phyloP scores from a whole-genome alignment of 1,139 yeast species.

The Candida labiduridarum region DNA sequence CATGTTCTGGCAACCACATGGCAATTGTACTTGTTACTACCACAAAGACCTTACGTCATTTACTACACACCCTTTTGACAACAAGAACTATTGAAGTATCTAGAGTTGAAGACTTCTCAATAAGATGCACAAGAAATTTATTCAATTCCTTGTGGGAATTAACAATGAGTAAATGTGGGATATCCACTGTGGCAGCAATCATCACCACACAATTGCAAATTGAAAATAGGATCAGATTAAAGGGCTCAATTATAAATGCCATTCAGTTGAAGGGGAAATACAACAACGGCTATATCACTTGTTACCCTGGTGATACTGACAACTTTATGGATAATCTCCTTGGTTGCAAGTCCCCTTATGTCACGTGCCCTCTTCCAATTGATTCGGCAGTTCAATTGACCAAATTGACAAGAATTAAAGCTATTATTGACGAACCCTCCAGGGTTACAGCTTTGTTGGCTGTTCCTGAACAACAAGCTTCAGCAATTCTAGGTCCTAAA shows the following conservation, averaged over 20 bases:
- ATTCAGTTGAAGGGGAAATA: slow-evolving; percentile 4
- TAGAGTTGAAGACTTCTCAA: neutral
- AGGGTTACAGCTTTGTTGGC: neutral
- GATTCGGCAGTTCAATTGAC: neutral
- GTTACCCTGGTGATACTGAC: neutral
- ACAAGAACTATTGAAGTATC: neutral
- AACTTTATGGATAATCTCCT: neutral
- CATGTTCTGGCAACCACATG: neutral
- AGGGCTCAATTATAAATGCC: neutral
- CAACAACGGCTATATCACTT: slow-evolving; percentile 3
- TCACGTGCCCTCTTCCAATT: neutral
- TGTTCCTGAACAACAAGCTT: slow-evolving; percentile 26
- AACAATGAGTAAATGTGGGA: neutral
- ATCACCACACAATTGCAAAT: neutral
- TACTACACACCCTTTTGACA: neutral
- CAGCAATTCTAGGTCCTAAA: slow-evolving; percentile 31
- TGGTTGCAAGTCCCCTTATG: neutral
- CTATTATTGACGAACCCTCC: neutral
- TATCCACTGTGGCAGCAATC: neutral
- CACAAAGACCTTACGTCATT: neutral
- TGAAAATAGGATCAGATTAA: neutral
- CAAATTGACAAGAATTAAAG: neutral
- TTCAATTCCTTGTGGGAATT: neutral
- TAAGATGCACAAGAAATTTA: neutral
- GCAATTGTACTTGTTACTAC: neutral